Conservation (phyloP, 2,329 filamentous ascomycete species). For the Davidsoniella neocaledoniae region DNA sequence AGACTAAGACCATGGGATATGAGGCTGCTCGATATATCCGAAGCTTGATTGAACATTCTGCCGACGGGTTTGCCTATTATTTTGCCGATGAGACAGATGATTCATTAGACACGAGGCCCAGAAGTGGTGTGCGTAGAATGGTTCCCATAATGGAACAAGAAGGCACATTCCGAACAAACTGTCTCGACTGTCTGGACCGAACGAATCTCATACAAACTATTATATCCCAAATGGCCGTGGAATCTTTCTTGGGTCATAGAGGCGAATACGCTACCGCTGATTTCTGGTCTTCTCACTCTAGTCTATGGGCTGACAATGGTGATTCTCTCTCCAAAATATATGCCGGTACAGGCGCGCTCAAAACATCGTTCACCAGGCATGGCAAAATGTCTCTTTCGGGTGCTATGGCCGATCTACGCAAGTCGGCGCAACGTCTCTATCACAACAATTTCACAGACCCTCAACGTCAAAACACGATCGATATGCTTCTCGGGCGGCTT, state of each 20-base stretch:
- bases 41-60: constrained; percentile 58
- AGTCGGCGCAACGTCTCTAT: constrained; percentile 84
- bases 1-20: constrained; percentile 76
- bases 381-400: constrained; percentile 94
- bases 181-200: constrained; percentile 84
- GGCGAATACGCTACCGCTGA: constrained; percentile 54
- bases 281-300: constrained; percentile 85
- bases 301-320: constrained; percentile 92
- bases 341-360: constrained; percentile 86
- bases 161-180: constrained; percentile 92
- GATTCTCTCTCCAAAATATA: constrained; percentile 91
- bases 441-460: constrained; percentile 98
- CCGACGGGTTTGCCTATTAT: constrained; percentile 84
- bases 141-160: constrained; percentile 76
- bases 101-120: constrained; percentile 24
- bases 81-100: constrained; percentile 58
- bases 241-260: constrained; percentile 63
- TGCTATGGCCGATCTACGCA: constrained; percentile 84
- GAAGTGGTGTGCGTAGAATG: constrained; percentile 22
- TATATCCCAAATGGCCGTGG: constrained; percentile 82
- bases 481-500: constrained; percentile 72
- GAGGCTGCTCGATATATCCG: constrained; percentile 79
- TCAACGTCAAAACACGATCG: constrained; percentile 81
- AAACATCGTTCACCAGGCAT: constrained; percentile 83
- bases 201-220: constrained; percentile 95